Evolutionary conservation across 768 basidiomycete species (phyloP).

Genomic region (Leccinum rimulosum): DNA sequence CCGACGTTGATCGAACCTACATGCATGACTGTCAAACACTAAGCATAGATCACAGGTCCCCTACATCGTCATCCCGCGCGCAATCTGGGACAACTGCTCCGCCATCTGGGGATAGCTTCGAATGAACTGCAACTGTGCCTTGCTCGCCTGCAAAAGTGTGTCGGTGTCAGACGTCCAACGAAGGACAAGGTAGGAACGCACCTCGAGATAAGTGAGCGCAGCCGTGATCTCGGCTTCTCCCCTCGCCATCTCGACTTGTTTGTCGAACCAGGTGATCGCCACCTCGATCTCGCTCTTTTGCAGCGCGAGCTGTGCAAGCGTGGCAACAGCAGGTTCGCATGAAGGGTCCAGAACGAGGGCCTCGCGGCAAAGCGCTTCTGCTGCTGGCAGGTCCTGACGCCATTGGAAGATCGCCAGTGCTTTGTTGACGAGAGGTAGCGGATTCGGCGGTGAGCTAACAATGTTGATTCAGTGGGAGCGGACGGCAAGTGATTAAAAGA

Average conservation of each 20-base stretch:
- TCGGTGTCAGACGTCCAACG: background rate
- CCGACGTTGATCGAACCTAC: constrained; percentile 6
- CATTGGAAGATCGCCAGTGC: constrained; percentile 96
- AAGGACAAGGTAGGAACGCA: constrained; percentile 35
- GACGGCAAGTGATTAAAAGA: background rate
- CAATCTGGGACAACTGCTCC: constrained; percentile 55
- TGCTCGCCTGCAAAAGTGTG: constrained; percentile 60
- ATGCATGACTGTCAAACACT: constrained; percentile 3
- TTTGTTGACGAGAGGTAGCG: constrained; percentile 94
- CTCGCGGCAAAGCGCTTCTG: constrained; percentile 83
- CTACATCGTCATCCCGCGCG: constrained; percentile 35
- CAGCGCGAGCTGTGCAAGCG: constrained; percentile 87
- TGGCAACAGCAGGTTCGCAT: constrained; percentile 95
- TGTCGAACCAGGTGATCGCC: constrained; percentile 84
- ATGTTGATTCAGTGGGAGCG: background rate
- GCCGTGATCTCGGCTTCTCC: constrained; percentile 85
- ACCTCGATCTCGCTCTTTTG: constrained; percentile 88
- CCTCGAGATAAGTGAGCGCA: constrained; percentile 76
- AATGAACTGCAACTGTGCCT: constrained; percentile 80
- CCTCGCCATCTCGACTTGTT: constrained; percentile 81
- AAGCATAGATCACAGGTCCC: constrained; percentile 2
- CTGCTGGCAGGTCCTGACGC: constrained; percentile 83
- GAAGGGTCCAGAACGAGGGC: constrained; percentile 87
- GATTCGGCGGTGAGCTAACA: constrained; percentile 61
- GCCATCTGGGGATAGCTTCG: constrained; percentile 83